These are phyloP conservation scores for Vickermania ingenoplastis DNA, from an alignment of 208 protist genomes.

Conservation along the genomic window DNA sequence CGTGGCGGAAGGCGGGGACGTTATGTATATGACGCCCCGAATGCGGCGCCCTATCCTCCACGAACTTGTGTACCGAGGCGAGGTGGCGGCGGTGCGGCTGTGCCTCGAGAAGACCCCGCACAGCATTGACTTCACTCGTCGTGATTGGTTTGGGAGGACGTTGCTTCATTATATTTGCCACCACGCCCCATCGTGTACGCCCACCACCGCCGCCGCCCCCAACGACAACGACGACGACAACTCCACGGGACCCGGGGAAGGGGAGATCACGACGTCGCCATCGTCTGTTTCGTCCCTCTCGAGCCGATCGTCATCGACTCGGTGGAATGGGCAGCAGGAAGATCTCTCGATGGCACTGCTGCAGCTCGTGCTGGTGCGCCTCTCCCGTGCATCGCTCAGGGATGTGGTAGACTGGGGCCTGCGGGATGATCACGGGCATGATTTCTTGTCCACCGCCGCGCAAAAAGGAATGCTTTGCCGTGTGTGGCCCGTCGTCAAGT, in stretches of 20 bases:
- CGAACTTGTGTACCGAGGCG: neutral
- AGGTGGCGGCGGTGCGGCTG: neutral
- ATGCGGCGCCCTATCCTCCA: neutral
- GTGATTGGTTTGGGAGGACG: neutral
- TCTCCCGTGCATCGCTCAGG: neutral
- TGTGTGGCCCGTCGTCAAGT: neutral
- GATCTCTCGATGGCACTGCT: neutral
- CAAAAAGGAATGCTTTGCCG: neutral
- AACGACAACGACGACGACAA: neutral
- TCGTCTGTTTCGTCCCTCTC: no score
- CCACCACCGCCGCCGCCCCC: neutral
- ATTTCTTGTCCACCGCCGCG: neutral
- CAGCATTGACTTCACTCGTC: neutral
- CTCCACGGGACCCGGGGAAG: no score
- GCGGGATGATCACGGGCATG: neutral
- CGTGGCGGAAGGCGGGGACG: neutral
- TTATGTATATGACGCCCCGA: neutral
- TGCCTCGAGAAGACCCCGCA: neutral
- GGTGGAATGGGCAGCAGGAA: no score
- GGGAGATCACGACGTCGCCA: no score
- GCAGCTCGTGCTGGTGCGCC: neutral
- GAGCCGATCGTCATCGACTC: no score
- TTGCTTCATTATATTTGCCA: neutral
- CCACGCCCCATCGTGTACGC: neutral
- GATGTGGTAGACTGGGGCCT: neutral